These are phyloP conservation scores for Crotalaria pallida DNA, from an alignment of 306 rosid species.

Conservation along the genomic window DNA sequence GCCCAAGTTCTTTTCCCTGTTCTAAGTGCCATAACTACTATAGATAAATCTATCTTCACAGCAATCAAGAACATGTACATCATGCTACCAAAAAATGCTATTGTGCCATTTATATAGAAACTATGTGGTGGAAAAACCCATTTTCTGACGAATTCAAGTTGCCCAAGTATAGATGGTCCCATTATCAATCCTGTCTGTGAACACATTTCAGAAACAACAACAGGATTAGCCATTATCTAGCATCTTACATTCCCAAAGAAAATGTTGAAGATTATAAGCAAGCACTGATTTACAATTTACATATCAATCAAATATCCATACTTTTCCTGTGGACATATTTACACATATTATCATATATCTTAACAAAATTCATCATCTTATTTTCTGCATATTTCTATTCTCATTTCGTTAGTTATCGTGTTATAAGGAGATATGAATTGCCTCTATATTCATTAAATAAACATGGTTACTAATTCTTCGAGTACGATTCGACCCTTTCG, in stretches of 20 bases:
- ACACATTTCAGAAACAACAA: background rate
- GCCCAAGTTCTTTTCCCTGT: conserved; percentile 39
- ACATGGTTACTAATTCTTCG: no score
- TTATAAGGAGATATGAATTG: no score
- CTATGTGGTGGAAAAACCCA: conserved; percentile 28
- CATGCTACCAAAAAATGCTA: conserved; percentile 43
- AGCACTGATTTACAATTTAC: background rate
- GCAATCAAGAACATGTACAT: conserved; percentile 44
- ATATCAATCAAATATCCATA: background rate
- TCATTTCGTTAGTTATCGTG: no score
- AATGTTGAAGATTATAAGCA: background rate
- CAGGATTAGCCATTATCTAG: background rate
- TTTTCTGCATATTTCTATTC: no score
- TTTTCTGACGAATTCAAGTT: background rate
- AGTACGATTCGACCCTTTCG: no score
- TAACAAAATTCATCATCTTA: no score
- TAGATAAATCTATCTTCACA: conserved; percentile 35
- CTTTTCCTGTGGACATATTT: background rate
- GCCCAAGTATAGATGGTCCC: conserved; percentile 50
- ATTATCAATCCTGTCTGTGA: conserved; percentile 45
- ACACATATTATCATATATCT: no score
- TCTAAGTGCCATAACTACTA: background rate
- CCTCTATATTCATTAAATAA: no score
- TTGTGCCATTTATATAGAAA: conserved; percentile 34
- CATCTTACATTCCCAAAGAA: background rate